Conservation (phyloP, 139 green algal species). For the Micractinium sp. region DNA sequence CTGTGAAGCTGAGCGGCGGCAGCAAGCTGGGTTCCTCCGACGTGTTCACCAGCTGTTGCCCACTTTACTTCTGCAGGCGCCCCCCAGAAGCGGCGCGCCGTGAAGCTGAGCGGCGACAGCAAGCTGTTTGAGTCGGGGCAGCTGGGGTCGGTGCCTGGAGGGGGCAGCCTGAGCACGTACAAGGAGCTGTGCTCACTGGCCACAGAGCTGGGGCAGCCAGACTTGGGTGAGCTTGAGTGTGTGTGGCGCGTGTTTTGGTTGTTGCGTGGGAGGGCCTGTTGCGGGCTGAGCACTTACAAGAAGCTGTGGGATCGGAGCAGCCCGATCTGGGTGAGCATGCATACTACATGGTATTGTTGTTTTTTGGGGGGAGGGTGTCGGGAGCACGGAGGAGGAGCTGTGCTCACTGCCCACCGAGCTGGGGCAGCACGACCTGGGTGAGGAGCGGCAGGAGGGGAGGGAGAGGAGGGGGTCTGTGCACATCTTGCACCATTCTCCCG, state of each 20-base stretch:
- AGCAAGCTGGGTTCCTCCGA: too few relatives aligned
- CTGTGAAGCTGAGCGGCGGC: slow-evolving; percentile 71
- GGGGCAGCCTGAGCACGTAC: slow-evolving; percentile 20
- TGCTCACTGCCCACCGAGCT: slow-evolving; percentile 89
- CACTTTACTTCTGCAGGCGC: slow-evolving; percentile 23
- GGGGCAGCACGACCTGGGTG: slow-evolving; percentile 86
- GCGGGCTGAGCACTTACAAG: too few relatives aligned
- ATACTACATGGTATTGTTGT: too few relatives aligned
- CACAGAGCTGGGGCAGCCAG: slow-evolving; percentile 18
- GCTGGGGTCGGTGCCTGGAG: slow-evolving; percentile 46
- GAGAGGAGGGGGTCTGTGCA: neutral
- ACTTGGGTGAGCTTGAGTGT: neutral
- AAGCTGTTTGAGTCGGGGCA: slow-evolving; percentile 76
- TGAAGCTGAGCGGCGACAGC: slow-evolving; percentile 75
- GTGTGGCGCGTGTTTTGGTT: neutral
- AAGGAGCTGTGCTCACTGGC: slow-evolving; percentile 22
- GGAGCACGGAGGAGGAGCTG: slow-evolving; percentile 87
- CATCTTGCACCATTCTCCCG: too few relatives aligned
- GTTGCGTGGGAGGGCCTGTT: too few relatives aligned
- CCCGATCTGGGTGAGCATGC: too few relatives aligned
- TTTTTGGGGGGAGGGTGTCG: too few relatives aligned
- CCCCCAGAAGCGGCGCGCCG: slow-evolving; percentile 51
- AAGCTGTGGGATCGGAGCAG: too few relatives aligned
- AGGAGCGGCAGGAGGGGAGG: slow-evolving; percentile 35
- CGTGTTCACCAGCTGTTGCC: neutral